Evolutionary conservation across 805 yeast genomes (phyloP).

Genomic region (Barnettozyma pratensis): DNA sequence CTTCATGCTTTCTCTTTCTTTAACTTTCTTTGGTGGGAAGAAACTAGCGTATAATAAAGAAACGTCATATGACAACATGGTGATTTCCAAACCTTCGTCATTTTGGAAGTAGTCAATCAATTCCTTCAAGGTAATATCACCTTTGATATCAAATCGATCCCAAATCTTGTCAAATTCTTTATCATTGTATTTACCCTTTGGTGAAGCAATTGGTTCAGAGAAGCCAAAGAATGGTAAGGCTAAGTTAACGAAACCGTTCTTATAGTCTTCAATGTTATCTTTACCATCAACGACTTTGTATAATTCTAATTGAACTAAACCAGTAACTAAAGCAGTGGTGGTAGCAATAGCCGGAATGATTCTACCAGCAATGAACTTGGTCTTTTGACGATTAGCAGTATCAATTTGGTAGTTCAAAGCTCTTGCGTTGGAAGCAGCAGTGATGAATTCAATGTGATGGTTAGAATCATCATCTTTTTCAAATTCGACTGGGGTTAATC

Average conservation of each 20-base stretch:
- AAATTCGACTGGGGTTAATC: conserved; percentile 85
- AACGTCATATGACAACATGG: conserved; percentile 91
- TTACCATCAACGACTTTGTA: conserved; percentile 82
- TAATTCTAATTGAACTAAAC: conserved; percentile 85
- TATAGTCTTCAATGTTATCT: conserved; percentile 74
- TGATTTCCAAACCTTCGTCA: conserved; percentile 78
- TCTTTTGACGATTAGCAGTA: conserved; percentile 81
- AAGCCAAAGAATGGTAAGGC: conserved; percentile 96
- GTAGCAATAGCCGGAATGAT: conserved; percentile 99
- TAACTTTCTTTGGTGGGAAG: conserved; percentile 85
- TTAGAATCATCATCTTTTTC: conserved; percentile 98
- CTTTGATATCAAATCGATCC: conserved; percentile 86
- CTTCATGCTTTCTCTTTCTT: conserved; percentile 65
- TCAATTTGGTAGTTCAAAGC: conserved; percentile 89
- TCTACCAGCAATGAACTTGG: conserved; percentile 97
- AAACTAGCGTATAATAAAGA: conserved; percentile 88
- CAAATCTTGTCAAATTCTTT: conserved; percentile 84
- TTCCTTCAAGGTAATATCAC: conserved; percentile 70
- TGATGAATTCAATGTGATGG: conserved; percentile 93
- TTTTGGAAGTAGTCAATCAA: conserved; percentile 70
- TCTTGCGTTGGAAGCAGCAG: conserved; percentile 94
- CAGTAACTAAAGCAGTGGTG: conserved; percentile 96
- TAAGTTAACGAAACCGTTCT: conserved; percentile 87
- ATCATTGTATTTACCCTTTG: conserved; percentile 73
- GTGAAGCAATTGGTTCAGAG: conserved; percentile 90